phyloP scores from a whole-genome alignment of 352 stramenopile genomes.

The Globisporangium takayamanum region DNA sequence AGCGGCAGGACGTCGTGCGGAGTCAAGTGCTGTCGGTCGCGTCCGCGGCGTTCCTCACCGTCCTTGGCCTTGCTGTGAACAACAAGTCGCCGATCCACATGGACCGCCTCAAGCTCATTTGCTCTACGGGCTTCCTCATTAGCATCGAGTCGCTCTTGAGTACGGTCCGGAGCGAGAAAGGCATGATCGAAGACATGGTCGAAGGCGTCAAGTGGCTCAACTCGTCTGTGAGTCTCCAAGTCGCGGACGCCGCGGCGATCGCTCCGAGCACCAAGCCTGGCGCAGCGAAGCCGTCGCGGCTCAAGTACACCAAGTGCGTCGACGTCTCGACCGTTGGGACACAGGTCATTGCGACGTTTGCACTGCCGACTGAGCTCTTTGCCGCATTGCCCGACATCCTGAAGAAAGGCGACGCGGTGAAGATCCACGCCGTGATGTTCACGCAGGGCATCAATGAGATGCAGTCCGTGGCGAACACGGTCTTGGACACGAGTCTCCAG shows the following conservation, averaged over 20 bases:
- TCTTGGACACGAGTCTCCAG: constrained; percentile 76
- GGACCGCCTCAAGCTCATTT: constrained; percentile 58
- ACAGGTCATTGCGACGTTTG: constrained; percentile 66
- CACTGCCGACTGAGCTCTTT: constrained; percentile 52
- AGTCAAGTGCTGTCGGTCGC: constrained; percentile 72
- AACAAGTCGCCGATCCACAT: constrained; percentile 48
- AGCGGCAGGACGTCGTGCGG: constrained; percentile 74
- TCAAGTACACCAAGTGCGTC: constrained; percentile 75
- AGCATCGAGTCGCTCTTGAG: constrained; percentile 93
- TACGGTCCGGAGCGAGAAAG: constrained; percentile 91
- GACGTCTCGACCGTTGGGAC: constrained; percentile 48
- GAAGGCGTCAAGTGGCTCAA: constrained; percentile 85
- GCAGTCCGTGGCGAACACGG: constrained; percentile 88
- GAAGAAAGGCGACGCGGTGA: constrained; percentile 61
- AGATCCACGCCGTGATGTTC: constrained; percentile 78
- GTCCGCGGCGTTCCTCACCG: constrained; percentile 66
- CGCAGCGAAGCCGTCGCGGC: constrained; percentile 19
- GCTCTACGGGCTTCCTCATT: constrained; percentile 78
- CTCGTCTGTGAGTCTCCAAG: constrained; percentile 67
- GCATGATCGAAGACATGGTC: constrained; percentile 94
- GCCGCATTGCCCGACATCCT: constrained; percentile 47
- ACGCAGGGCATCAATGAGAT: constrained; percentile 93
- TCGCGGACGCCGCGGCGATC: constrained; percentile 14
- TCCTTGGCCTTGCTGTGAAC: constrained; percentile 55
- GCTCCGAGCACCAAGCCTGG: constrained; percentile 25